These are phyloP conservation scores for Jaltomata sinuosa DNA, from an alignment of 257 asterid species.

Conservation along the genomic window DNA sequence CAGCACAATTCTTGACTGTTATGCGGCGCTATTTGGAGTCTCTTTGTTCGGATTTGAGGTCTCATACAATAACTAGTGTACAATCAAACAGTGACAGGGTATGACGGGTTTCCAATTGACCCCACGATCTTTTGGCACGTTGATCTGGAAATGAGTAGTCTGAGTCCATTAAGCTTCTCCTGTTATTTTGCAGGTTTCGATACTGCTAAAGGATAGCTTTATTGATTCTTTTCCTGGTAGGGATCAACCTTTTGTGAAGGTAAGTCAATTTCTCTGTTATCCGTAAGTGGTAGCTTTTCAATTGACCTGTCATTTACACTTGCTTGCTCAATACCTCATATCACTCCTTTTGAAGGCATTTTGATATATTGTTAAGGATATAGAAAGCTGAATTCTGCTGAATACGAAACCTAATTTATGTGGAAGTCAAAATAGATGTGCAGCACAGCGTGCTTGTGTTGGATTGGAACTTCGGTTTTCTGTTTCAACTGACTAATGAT, in stretches of 20 bases:
- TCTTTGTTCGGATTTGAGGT: constrained; percentile 71
- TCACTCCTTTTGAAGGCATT: not conserved
- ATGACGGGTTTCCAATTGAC: not conserved
- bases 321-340: not conserved
- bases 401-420: not conserved
- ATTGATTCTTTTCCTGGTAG: constrained; percentile 56
- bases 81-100: constrained; percentile 76
- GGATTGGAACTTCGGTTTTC: not conserved
- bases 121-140: not conserved
- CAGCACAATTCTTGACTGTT: constrained; percentile 42
- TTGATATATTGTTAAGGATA: not conserved
- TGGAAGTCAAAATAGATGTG: not conserved
- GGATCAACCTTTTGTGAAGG: constrained; percentile 75
- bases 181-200: constrained; percentile 54
- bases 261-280: constrained; percentile 9
- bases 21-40: constrained; percentile 66
- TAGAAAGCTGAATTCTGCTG: not conserved
- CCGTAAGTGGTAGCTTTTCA: not conserved
- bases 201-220: constrained; percentile 82
- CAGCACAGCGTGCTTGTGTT: not conserved
- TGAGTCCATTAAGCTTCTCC: not conserved
- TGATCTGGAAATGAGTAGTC: not conserved
- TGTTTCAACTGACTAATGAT: not conserved
- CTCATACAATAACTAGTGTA: constrained; percentile 75
- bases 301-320: not conserved